A percentile compares a stretch with the other conserved stretches of the same genome.
These are phyloP conservation scores for Speleostelium caveatum DNA, from an alignment of 78 protist genomes.

Conservation along the genomic window DNA sequence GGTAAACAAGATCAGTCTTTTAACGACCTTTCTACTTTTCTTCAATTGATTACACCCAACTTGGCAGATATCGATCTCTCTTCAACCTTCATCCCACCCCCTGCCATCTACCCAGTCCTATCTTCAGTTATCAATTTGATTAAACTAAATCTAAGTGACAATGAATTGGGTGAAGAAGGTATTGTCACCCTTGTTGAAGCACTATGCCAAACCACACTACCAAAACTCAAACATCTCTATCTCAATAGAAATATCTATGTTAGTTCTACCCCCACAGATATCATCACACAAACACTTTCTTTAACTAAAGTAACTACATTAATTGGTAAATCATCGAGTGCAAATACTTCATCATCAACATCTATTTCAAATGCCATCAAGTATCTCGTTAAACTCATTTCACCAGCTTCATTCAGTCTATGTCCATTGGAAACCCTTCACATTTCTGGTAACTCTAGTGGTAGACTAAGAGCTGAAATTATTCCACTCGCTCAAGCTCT, in stretches of 20 bases:
- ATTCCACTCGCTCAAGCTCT: constrained; percentile 62
- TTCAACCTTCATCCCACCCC: not conserved
- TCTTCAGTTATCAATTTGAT: constrained; percentile 24
- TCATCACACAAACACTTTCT: constrained; percentile 38
- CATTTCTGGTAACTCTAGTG: constrained; percentile 40
- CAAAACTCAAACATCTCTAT: constrained; percentile 69
- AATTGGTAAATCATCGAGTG: not conserved
- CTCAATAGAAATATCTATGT: constrained; percentile 35
- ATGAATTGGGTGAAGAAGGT: constrained; percentile 66
- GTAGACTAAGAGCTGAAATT: constrained; percentile 42
- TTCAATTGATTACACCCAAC: constrained; percentile 46
- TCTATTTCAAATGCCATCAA: constrained; percentile 43
- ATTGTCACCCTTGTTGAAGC: constrained; percentile 25
- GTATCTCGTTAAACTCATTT: constrained; percentile 29
- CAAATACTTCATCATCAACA: not conserved
- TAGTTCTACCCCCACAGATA: constrained; percentile 14
- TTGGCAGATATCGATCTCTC: constrained; percentile 35
- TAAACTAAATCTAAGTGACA: constrained; percentile 34
- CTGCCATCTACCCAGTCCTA: constrained; percentile 13
- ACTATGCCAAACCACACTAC: constrained; percentile 54
- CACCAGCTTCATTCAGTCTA: constrained; percentile 42
- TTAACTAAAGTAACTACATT: constrained; percentile 5
- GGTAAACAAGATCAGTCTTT: not conserved
- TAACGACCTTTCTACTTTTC: constrained; percentile 36
- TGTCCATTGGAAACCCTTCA: constrained; percentile 72